Conservation (phyloP, 305 asterid genomes). For the Fraxinus floribunda region DNA sequence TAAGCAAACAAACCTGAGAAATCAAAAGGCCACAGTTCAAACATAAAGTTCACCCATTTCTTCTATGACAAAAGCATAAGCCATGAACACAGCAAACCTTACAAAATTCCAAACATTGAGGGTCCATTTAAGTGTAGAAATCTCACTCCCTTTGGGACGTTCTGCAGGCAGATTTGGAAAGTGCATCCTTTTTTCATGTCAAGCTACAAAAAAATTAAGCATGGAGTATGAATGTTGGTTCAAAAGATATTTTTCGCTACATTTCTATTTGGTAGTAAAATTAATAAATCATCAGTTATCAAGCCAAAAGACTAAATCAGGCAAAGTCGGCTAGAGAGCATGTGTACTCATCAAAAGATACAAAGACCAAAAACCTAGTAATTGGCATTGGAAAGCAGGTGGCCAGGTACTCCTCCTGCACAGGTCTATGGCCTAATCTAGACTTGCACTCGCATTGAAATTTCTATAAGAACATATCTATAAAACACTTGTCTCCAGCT, state of each 20-base stretch:
- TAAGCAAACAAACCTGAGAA: neutral
- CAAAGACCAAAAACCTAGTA: conserved; percentile 1
- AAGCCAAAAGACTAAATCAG: conserved; percentile 4
- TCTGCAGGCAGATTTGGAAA: neutral
- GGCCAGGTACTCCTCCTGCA: neutral
- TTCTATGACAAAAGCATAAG: neutral
- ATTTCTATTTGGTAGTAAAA: neutral
- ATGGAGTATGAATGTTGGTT: neutral
- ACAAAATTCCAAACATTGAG: neutral
- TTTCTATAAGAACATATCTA: neutral
- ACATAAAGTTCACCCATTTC: neutral
- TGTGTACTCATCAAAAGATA: neutral
- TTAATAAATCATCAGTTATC: neutral
- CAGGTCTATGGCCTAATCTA: neutral
- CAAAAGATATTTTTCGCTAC: neutral
- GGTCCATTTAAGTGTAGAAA: neutral
- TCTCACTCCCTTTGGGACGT: neutral
- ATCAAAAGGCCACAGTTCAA: neutral
- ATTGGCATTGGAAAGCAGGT: neutral
- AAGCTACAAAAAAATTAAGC: neutral
- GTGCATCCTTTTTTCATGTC: neutral
- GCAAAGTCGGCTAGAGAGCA: neutral
- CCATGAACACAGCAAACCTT: neutral
- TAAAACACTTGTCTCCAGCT: neutral
- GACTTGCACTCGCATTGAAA: neutral